Evolutionary conservation across 2,329 filamentous ascomycete species (phyloP).

Genomic region (Sphaerulina vaccinii): DNA sequence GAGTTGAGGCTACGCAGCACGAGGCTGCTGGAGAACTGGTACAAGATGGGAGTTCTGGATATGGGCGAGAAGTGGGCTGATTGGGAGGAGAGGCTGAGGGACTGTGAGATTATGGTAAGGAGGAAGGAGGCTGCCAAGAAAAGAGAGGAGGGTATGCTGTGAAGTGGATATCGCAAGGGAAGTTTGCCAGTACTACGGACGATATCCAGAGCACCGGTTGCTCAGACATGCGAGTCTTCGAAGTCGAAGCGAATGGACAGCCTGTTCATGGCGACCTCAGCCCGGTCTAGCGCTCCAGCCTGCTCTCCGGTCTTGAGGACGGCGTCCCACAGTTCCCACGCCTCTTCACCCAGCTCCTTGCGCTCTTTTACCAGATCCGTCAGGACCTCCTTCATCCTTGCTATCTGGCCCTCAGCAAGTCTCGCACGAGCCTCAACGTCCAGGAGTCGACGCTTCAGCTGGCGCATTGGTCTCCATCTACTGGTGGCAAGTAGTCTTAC

Average conservation of each 20-base stretch:
- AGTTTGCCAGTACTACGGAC: background rate
- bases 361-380: conserved; percentile 1
- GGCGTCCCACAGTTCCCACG: conserved; percentile 1
- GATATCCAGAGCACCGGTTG: background rate
- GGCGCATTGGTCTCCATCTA: conserved; percentile 6
- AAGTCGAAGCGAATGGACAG: conserved; percentile 9
- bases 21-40: conserved; percentile 58
- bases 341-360: background rate
- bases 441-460: conserved; percentile 1
- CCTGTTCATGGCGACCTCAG: background rate
- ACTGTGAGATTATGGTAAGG: conserved; percentile 64
- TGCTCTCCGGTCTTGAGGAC: background rate
- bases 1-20: conserved; percentile 65
- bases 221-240: background rate
- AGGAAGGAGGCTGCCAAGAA: conserved; percentile 60
- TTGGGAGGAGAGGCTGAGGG: conserved; percentile 66
- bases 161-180: no score
- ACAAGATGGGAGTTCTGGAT: conserved; percentile 68
- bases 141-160: conserved; percentile 49
- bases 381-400: conserved; percentile 2
- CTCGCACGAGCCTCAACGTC: conserved; percentile 1
- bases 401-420: conserved; percentile 1
- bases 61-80: conserved; percentile 69
- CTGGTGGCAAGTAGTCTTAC: conserved; percentile 3
- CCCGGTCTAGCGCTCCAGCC: background rate